Conservation (phyloP, 345 rosid species). For the Syzygium grande region DNA sequence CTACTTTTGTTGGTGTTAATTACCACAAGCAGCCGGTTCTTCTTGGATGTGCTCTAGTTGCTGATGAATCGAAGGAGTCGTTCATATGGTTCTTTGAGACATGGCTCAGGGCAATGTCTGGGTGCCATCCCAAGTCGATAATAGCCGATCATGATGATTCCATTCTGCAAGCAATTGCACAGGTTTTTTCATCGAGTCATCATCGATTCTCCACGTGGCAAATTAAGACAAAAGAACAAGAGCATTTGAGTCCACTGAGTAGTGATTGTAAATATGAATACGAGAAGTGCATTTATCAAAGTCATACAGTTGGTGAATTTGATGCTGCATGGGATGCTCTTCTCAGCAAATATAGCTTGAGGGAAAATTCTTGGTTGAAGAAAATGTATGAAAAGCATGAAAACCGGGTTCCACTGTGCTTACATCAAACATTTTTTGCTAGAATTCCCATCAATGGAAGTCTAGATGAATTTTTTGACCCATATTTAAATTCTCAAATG, state of each 20-base stretch:
- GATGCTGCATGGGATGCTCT: conserved; percentile 47
- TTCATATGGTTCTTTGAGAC: conserved; percentile 74
- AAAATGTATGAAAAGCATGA: conserved; percentile 58
- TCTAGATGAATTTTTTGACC: conserved; percentile 49
- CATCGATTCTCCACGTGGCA: conserved; percentile 84
- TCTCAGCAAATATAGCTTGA: conserved; percentile 44
- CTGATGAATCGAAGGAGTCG: conserved; percentile 59
- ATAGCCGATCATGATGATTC: conserved; percentile 73
- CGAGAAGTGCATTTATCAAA: conserved; percentile 58
- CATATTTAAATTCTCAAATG: conserved; percentile 38
- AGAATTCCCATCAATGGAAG: conserved; percentile 52
- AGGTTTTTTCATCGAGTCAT: conserved; percentile 67
- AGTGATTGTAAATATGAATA: conserved; percentile 54
- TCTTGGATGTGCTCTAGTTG: conserved; percentile 75
- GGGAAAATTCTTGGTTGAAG: conserved; percentile 60
- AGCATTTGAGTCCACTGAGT: conserved; percentile 41
- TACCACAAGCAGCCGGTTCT: conserved; percentile 60
- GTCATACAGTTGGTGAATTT: conserved; percentile 52
- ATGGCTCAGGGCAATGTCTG: conserved; percentile 68
- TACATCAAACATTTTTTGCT: conserved; percentile 53
- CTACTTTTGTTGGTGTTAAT: conserved; percentile 15
- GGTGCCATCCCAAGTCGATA: conserved; percentile 50
- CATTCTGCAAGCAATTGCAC: conserved; percentile 50
- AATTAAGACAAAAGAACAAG: conserved; percentile 49
- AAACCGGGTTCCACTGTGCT: conserved; percentile 64